These are phyloP conservation scores for Penicillium canescens DNA, from an alignment of 495 filamentous ascomycete genomes.

Conservation along the genomic window DNA sequence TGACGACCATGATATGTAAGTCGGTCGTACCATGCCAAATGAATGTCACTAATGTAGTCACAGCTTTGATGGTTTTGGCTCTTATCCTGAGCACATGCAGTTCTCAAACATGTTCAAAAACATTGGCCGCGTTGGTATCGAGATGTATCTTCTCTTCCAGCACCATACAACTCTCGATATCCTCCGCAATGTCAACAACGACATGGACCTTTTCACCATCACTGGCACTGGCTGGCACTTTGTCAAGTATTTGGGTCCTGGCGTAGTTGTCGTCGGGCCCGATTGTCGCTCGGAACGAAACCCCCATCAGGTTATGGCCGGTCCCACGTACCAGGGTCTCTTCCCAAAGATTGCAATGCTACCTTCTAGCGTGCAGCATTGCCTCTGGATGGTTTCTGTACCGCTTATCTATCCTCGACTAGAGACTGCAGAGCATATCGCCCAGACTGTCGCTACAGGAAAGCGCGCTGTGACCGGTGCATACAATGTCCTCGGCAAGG, in stretches of 20 bases:
- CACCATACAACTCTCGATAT: slow-evolving; percentile 96
- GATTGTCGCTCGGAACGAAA: slow-evolving; percentile 92
- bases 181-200: slow-evolving; percentile 79
- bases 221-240: slow-evolving; percentile 98
- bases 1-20: slow-evolving; percentile 98
- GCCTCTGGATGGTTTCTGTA: slow-evolving; percentile 90
- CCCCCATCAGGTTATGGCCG: slow-evolving; percentile 88
- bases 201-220: slow-evolving; percentile 92
- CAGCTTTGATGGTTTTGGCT: slow-evolving; percentile 97
- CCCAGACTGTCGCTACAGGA: slow-evolving; percentile 86
- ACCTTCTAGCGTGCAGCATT: slow-evolving; percentile 92
- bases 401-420: slow-evolving; percentile 89
- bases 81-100: slow-evolving; percentile 98
- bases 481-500: slow-evolving; percentile 92
- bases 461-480: slow-evolving; percentile 95
- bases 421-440: slow-evolving; percentile 85
- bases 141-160: slow-evolving; percentile 99
- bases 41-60: slow-evolving; percentile 15
- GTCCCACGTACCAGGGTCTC: slow-evolving; percentile 93
- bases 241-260: slow-evolving; percentile 91
- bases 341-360: slow-evolving; percentile 94
- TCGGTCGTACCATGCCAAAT: slow-evolving; percentile 12
- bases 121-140: slow-evolving; percentile 93
- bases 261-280: slow-evolving; percentile 83
- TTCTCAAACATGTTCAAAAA: slow-evolving; percentile 97